Conservation (phyloP, 805 yeast genomes). For the Candida vartiovaarae region DNA sequence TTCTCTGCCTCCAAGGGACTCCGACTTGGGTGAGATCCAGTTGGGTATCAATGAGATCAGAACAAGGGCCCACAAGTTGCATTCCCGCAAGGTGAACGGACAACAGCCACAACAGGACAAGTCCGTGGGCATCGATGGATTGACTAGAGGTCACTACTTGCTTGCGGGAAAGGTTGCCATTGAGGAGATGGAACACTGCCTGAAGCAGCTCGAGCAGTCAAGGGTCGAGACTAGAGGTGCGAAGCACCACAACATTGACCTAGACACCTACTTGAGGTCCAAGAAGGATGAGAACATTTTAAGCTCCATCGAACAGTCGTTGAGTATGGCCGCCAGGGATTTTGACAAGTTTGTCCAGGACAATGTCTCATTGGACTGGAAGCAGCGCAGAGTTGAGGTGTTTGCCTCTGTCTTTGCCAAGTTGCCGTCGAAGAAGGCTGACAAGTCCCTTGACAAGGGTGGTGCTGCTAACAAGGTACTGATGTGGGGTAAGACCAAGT, state of each 20-base stretch:
- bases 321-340: slow-evolving; percentile 68
- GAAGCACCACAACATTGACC: slow-evolving; percentile 28
- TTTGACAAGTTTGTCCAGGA: slow-evolving; percentile 72
- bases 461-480: background rate
- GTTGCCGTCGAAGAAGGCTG: slow-evolving; percentile 8
- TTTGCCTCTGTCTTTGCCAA: slow-evolving; percentile 49
- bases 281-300: slow-evolving; percentile 80
- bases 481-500: slow-evolving; percentile 27
- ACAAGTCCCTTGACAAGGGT: slow-evolving; percentile 6
- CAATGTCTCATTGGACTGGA: slow-evolving; percentile 80
- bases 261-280: slow-evolving; percentile 55
- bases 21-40: slow-evolving; percentile 75
- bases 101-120: slow-evolving; percentile 2
- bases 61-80: slow-evolving; percentile 50
- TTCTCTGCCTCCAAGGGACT: slow-evolving; percentile 57
- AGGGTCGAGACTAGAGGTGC: slow-evolving; percentile 24
- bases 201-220: slow-evolving; percentile 32
- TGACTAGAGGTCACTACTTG: slow-evolving; percentile 77
- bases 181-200: slow-evolving; percentile 67
- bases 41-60: slow-evolving; percentile 75
- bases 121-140: slow-evolving; percentile 30
- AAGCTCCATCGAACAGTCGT: slow-evolving; percentile 74
- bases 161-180: slow-evolving; percentile 86
- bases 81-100: slow-evolving; percentile 29
- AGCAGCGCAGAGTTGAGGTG: slow-evolving; percentile 63